Base-by-base conservation (phyloP, 1,284 basidiomycete species). In the Irpex lacteus region DNA sequence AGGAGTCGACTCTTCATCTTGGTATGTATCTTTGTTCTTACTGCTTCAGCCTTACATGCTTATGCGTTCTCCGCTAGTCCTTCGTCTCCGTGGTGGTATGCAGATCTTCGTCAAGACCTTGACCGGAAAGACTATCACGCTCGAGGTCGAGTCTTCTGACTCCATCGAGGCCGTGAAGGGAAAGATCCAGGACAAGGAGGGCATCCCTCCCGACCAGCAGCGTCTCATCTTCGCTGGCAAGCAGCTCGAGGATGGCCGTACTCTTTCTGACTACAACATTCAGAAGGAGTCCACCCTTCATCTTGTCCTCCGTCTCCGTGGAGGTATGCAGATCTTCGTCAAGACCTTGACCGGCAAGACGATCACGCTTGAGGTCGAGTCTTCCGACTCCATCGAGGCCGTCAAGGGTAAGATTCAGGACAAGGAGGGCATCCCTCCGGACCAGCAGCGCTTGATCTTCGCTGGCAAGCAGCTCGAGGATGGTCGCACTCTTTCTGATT, bases 271-370 rank as follows among this genome's bases (percentile, higher is more conserved):
- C 47, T 69, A 67, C 61, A 70, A 70, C 64, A 70, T 70, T 52
- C 68, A 70, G 67, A 70, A 70, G 66, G 68, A 70, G 64, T 62
- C 60, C 26, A 70, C 68, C 13, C 67, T 70, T 21, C 68, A 70
- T 34, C 65, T 70, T 21, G 72, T 74, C 60, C 80, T 91, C 52
- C 84, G 89, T 66, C 68, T 69, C 52, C 68, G 68, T 66, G 68
- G 68, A 36, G 68, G 68, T 55, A 69, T 69, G 68, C 68, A 69
- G 64, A 69, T 69, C 61, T 69, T 69, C 53, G 68, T 69, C 60
- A 69, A 69, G 68, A 69, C 68, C 54, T 59, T 69, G 36, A 69
- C 68, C 38, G 68, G 68, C 7, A 69, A 69, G 65, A 69, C 68
- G 26, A 69, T 69, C 34, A 69, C 68, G 40, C 65, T 69, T 21